Percentiles rank a stretch among this genome's conserved stretches.
These are phyloP conservation scores for Fraxinus paxiana DNA, from an alignment of 305 asterid genomes.

Conservation along the genomic window DNA sequence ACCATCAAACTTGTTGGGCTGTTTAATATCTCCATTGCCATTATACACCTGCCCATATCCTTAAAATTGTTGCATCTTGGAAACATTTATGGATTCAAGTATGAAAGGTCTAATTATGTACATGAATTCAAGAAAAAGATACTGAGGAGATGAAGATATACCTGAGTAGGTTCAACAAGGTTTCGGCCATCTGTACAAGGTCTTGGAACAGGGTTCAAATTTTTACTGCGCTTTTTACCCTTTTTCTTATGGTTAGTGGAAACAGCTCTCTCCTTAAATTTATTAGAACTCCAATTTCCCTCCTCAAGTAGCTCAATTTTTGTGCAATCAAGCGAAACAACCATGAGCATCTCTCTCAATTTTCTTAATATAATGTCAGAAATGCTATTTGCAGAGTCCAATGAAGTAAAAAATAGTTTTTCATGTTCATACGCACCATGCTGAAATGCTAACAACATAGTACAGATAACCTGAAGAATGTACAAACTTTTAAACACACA, in stretches of 20 bases:
- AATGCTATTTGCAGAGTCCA: slow-evolving; percentile 64
- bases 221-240: slow-evolving; percentile 65
- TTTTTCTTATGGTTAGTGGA: slow-evolving; percentile 64
- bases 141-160: slow-evolving; percentile 28
- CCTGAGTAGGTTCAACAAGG: slow-evolving; percentile 47
- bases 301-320: slow-evolving; percentile 80
- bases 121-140: slow-evolving; percentile 22
- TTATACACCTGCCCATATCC: slow-evolving; percentile 34
- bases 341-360: slow-evolving; percentile 76
- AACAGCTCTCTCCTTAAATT: slow-evolving; percentile 56
- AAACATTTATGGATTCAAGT: slow-evolving; percentile 20
- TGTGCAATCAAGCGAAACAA: slow-evolving; percentile 85
- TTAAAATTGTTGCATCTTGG: slow-evolving; percentile 47
- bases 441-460: slow-evolving; percentile 53
- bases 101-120: slow-evolving; percentile 17
- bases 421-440: slow-evolving; percentile 44
- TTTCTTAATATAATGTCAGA: slow-evolving; percentile 69
- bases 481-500: slow-evolving; percentile 53
- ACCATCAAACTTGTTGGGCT: slow-evolving; percentile 34
- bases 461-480: slow-evolving; percentile 63
- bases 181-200: slow-evolving; percentile 44
- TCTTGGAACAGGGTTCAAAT: slow-evolving; percentile 49
- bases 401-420: slow-evolving; percentile 67
- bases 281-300: slow-evolving; percentile 45
- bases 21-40: slow-evolving; percentile 38